Evolutionary conservation across 441 rosid species (phyloP).

Genomic region (Rhodomyrtus psidioides): DNA sequence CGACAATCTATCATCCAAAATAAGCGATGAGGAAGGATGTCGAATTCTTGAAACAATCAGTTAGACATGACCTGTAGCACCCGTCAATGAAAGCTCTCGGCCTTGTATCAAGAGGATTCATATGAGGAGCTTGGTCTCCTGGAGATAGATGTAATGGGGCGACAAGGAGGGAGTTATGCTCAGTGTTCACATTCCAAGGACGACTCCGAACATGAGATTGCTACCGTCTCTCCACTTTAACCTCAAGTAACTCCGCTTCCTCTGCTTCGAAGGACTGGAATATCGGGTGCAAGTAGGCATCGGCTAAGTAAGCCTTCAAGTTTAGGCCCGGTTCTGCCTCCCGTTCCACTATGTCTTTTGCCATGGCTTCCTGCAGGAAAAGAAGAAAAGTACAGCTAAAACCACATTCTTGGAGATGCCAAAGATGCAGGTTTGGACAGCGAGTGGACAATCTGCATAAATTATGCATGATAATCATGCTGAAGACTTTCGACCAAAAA

Average conservation of each 20-base stretch:
- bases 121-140: not conserved
- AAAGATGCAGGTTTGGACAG: not conserved
- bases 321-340: constrained; percentile 50
- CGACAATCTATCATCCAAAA: not conserved
- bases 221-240: constrained; percentile 37
- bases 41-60: not conserved
- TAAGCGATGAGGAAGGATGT: not conserved
- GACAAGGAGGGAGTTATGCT: not conserved
- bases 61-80: not conserved
- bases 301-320: constrained; percentile 64
- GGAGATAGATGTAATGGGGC: not conserved
- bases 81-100: not conserved
- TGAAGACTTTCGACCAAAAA: not conserved
- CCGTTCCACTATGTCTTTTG: constrained; percentile 55
- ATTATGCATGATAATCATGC: not conserved
- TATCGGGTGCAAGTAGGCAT: constrained; percentile 91
- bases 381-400: not conserved
- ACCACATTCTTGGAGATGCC: not conserved
- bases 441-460: not conserved
- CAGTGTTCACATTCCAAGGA: constrained; percentile 21
- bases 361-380: constrained; percentile 77
- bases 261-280: constrained; percentile 53
- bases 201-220: constrained; percentile 22
- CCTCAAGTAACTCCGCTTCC: constrained; percentile 44
- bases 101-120: not conserved